Evolutionary conservation across 768 basidiomycete genomes (phyloP), one percentile per base, ranked within the genome.

Genomic region (Psilocybe azurescens): DNA sequence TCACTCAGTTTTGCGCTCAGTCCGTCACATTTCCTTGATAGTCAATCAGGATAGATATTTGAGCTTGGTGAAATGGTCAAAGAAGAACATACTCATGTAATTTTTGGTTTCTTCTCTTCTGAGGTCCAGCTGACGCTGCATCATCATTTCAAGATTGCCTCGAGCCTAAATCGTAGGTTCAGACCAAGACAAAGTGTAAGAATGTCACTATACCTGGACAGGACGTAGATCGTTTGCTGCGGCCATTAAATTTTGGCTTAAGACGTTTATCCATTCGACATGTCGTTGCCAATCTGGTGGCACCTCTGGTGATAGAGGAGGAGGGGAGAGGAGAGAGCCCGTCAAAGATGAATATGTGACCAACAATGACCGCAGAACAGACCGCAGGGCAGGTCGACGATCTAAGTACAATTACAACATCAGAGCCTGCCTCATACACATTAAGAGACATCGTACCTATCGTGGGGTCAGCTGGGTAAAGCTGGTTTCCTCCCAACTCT

Each of bases 151-250:
- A 48, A 96, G 81, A 67, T 90, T 92, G 38, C 84, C 89, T 65
- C 94, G 80, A 13, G 94, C 94, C 89, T 94, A 66, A 46, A 29
- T 46, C 64, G 20, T 56, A 36, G 33, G 28, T 16, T 58, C 61
- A 48, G 32, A 39, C 20, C 38, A 29, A 14, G 41, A 32, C 2
- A 29, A 59, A 33, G 16, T 16, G 50, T 50, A 30, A 51, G 58
- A 18, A 24, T 30, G 32, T 41, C 16, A n/a, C 50, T 58, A 47
- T 64, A 89, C 93, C 83, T 96, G 94, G 4, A 95, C 90, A 0
- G 94, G 94, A 28, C 95, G 86, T 54, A 96, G 76, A 68, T 95
- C 94, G 69, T 97, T 97, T 39, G 91, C 92, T 16, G 92, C 91
- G 13, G 89, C 91, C 86, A 95, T 93, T 59, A 97, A 82, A 72